Evolutionary conservation across 306 rosid species (phyloP).

Genomic region (Ziziphus jujuba): DNA sequence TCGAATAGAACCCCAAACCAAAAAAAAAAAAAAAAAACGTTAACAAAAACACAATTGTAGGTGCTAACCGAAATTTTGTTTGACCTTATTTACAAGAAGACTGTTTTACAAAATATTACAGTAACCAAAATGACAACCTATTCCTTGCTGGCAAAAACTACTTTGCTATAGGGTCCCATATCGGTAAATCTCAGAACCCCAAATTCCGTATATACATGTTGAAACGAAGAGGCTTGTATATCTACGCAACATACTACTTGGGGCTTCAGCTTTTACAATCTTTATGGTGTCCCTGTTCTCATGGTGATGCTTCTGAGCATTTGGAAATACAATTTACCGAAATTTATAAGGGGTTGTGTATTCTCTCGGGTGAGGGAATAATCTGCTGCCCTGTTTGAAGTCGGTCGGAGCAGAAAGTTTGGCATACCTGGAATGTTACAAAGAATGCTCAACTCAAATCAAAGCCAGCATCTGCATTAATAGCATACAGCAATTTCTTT

Average conservation of each 20-base stretch:
- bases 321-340: not conserved
- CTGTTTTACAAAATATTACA: no score
- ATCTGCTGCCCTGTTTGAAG: not conserved
- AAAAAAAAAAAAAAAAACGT: no score
- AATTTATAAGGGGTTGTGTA: not conserved
- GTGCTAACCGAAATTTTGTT: no score
- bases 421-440: constrained; percentile 1
- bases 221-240: constrained; percentile 21
- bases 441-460: constrained; percentile 67
- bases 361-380: not conserved
- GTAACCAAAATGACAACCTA: no score
- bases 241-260: constrained; percentile 27
- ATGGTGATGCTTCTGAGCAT: constrained; percentile 9
- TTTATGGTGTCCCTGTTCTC: not conserved
- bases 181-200: not conserved
- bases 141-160: no score
- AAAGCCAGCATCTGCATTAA: constrained; percentile 94
- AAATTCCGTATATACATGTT: constrained; percentile 38
- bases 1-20: no score
- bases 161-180: not conserved
- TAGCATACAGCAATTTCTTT: constrained; percentile 82
- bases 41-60: no score
- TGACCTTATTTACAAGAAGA: no score
- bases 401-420: not conserved
- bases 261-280: constrained; percentile 12